phyloP scores from a whole-genome alignment of 1,139 yeast genomes.

The Blastobotrys capitulatus region DNA sequence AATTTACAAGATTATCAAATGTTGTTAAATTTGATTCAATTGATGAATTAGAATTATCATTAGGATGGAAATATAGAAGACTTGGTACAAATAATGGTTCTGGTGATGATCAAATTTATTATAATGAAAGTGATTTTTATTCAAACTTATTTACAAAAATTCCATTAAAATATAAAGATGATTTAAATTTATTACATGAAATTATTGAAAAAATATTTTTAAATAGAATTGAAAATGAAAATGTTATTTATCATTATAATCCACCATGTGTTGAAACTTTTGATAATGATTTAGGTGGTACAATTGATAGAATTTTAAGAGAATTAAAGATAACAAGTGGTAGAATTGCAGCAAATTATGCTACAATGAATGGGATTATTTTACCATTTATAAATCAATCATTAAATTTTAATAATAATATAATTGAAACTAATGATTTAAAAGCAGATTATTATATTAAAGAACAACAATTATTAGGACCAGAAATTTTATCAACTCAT shows the following conservation, averaged over 20 bases:
- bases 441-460: neutral
- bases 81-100: too few relatives aligned
- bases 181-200: conserved; percentile 1
- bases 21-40: neutral
- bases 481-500: neutral
- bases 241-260: neutral
- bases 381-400: conserved; percentile 2
- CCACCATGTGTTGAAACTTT: neutral
- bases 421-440: neutral
- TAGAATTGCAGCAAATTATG: conserved; percentile 3
- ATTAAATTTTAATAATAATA: neutral
- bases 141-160: neutral
- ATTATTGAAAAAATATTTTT: conserved; percentile 14
- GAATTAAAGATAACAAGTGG: conserved; percentile 16
- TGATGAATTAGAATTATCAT: conserved; percentile 7
- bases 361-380: neutral
- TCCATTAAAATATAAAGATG: neutral
- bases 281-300: neutral
- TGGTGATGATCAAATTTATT: conserved; percentile 4
- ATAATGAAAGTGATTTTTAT: neutral
- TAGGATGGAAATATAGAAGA: conserved; percentile 11
- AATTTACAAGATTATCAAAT: neutral
- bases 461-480: neutral
- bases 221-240: conserved; percentile 11
- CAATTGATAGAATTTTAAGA: conserved; percentile 10